Evolutionary conservation across 2,329 filamentous ascomycete genomes (phyloP).

Genomic region (Cladosporium velox): DNA sequence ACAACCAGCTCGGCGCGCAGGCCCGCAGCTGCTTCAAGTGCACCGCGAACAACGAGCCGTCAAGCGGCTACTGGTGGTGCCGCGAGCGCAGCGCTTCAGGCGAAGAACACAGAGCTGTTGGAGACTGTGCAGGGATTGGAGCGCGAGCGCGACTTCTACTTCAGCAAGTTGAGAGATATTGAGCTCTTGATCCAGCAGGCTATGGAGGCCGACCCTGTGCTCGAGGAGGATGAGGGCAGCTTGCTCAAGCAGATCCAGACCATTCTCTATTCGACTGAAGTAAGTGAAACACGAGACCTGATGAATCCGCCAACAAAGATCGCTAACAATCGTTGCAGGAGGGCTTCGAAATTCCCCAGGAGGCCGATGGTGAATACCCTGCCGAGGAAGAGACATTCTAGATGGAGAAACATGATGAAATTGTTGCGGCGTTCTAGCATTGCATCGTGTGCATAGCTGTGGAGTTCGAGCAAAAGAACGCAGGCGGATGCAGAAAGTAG

Average conservation of each 20-base stretch:
- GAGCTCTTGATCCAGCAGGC: conserved; percentile 92
- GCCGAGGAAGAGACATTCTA: conserved; percentile 80
- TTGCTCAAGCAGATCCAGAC: conserved; percentile 94
- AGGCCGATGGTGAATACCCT: conserved; percentile 61
- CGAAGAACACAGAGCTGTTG: conserved; percentile 86
- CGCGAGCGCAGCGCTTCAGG: conserved; percentile 70
- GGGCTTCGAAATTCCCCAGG: conserved; percentile 82
- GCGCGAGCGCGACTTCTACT: conserved; percentile 97
- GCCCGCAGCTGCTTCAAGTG: conserved; percentile 46
- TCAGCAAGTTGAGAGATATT: conserved; percentile 96
- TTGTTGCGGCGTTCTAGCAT: conserved; percentile 16
- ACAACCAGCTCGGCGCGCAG: conserved; percentile 55
- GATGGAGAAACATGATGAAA: conserved; percentile 13
- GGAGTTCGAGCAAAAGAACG: background rate
- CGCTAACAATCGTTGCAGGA: conserved; percentile 36
- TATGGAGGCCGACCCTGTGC: conserved; percentile 85
- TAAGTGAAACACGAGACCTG: conserved; percentile 35
- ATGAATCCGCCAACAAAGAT: background rate
- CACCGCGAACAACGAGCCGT: conserved; percentile 48
- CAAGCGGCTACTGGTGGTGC: conserved; percentile 47
- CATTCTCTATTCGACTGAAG: conserved; percentile 95
- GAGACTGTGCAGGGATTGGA: conserved; percentile 94
- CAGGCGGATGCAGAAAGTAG: background rate
- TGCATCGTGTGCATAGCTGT: conserved; percentile 19
- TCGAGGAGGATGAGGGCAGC: conserved; percentile 91